These are phyloP conservation scores for Simplicillium sp. DNA, from an alignment of 2,329 filamentous ascomycete species.

Conservation along the genomic window DNA sequence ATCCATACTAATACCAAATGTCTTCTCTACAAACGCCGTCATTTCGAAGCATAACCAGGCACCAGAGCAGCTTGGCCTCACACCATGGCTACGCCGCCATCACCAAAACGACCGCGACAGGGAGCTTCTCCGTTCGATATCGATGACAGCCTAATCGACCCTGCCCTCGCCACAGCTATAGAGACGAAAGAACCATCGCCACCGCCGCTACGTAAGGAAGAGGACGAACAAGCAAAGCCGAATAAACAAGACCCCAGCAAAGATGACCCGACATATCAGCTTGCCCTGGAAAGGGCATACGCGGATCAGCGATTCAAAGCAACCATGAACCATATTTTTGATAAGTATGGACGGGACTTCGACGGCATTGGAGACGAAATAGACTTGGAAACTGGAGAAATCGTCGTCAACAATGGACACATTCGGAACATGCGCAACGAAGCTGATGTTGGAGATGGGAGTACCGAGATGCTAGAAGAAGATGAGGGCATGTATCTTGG, in stretches of 20 bases:
- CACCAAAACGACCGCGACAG: slow-evolving; percentile 52
- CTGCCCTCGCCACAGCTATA: not conserved
- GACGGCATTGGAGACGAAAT: slow-evolving; percentile 76
- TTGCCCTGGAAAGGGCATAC: slow-evolving; percentile 52
- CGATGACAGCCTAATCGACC: slow-evolving; percentile 9
- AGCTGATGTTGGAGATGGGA: slow-evolving; percentile 34
- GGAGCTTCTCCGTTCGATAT: slow-evolving; percentile 24
- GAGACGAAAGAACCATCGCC: slow-evolving; percentile 13
- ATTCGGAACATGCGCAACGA: slow-evolving; percentile 50
- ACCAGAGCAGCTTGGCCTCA: too few relatives aligned
- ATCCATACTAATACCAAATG: too few relatives aligned
- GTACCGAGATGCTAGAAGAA: slow-evolving; percentile 20
- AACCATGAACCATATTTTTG: slow-evolving; percentile 81
- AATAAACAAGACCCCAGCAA: slow-evolving; percentile 36
- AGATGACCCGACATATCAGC: slow-evolving; percentile 43
- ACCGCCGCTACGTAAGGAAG: slow-evolving; percentile 20
- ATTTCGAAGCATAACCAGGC: too few relatives aligned
- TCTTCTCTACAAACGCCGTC: too few relatives aligned
- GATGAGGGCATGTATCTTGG: slow-evolving; percentile 1
- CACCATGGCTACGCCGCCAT: slow-evolving; percentile 41
- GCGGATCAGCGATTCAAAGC: slow-evolving; percentile 68
- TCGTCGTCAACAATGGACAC: slow-evolving; percentile 90
- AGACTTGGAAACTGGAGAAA: slow-evolving; percentile 68
- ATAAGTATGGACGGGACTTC: slow-evolving; percentile 56
- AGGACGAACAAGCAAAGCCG: slow-evolving; percentile 37